A percentile compares a stretch with the other conserved stretches of the same genome.
Evolutionary conservation across 164 flowering plant genomes (phyloP).

Genomic region (Chimonanthus praecox): DNA sequence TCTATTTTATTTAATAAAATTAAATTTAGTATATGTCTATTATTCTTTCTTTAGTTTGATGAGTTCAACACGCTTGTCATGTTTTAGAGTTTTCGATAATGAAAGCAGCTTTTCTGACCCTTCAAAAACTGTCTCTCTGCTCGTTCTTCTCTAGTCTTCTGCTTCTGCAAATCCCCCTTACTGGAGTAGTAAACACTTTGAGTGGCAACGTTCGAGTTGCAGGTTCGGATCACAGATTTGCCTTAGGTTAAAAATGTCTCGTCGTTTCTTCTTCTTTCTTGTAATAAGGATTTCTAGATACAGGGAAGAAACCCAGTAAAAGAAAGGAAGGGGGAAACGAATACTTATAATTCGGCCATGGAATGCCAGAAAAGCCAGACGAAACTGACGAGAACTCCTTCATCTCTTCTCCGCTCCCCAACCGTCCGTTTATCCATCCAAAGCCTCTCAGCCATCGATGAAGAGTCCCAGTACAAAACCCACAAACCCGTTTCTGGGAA

Average conservation of each 20-base stretch:
- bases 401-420: slow-evolving; percentile 80
- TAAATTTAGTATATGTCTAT: too few relatives aligned
- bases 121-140: background rate
- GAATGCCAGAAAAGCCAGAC: slow-evolving; percentile 50
- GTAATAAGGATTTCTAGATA: slow-evolving; percentile 35
- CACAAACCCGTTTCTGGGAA: slow-evolving; percentile 19
- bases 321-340: background rate
- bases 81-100: background rate
- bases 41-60: too few relatives aligned
- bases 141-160: background rate
- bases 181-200: slow-evolving; percentile 10
- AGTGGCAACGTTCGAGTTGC: slow-evolving; percentile 29
- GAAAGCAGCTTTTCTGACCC: background rate
- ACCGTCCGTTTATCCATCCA: slow-evolving; percentile 77
- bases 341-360: slow-evolving; percentile 27
- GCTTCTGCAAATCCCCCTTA: slow-evolving; percentile 15
- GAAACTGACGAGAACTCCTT: slow-evolving; percentile 67
- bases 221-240: too few relatives aligned
- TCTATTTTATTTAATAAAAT: too few relatives aligned
- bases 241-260: too few relatives aligned
- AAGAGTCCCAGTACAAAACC: slow-evolving; percentile 29
- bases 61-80: too few relatives aligned
- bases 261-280: slow-evolving; percentile 2
- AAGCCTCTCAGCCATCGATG: slow-evolving; percentile 49
- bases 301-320: slow-evolving; percentile 15